Evolutionary conservation across 1,139 yeast genomes (phyloP), one percentile per base, ranked within the genome.

Genomic region (Taiozyma onychis): DNA sequence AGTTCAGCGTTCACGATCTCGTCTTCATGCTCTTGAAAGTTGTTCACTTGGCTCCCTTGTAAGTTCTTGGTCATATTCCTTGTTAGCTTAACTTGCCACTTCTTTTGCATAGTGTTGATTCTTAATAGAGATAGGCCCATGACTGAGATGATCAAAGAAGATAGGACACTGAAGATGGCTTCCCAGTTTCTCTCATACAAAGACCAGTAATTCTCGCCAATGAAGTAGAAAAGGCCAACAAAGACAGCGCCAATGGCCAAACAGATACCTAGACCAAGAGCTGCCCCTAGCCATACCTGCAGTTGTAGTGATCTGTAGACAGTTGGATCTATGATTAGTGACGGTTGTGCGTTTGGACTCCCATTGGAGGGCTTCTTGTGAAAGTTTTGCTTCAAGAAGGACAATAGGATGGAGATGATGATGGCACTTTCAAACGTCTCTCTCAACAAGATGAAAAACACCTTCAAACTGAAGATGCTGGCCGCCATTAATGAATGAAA

Each of bases 51-150:
- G 30, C 60, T 64, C 32, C 62, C 62, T 41, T 44, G 46, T 35
- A 77, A 73, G 44, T 68, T 66, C 55, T 74, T 74, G 41, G 78
- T 64, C 59, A 84, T 72, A 41, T 90, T 88, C 61, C 74, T 76
- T 26, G 93, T 89, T 63, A 88, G 81, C 72, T 88, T 88, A 54
- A 85, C 76, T 71, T 91, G 80, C 96, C 96, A 88, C 70, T 88
- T 88, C 60, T 78, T 86, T 68, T 84, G 83, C 89, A 88, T 84
- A 70, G 88, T 86, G 70, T 86, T 85, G 63, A 88, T 77, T 66
- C 95, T 77, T 63, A 88, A 78, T 87, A 88, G 81, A 54, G 93
- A 90, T 58, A 88, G 73, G 57, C 96, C 96, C 95, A 88, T 88
- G 48, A 81, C 56, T 2, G 95, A 78, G 60, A 88, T 88, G 69